Base-by-base conservation (phyloP, 768 basidiomycete genomes). In the Nevesoporus exiguus region DNA sequence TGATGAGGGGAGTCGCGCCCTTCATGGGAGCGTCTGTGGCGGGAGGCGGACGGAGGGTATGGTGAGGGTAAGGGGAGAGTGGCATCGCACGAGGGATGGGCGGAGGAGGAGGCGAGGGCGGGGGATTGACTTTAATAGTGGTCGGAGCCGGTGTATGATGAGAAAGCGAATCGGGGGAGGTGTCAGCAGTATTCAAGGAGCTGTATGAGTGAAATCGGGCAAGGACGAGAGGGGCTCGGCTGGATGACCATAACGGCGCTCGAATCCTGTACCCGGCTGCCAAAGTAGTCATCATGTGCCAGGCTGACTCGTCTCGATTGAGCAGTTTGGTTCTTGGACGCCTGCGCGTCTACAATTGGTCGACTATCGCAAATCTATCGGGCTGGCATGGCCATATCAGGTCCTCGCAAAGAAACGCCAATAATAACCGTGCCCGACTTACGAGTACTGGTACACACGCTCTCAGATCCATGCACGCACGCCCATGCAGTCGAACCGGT, bases 141-240 rank as follows among this genome's bases (percentile, higher is more conserved):
- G 57, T 64, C 66, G 70, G 76, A 68, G 70, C 59, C 65, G 68
- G 56, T 47, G 62, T 59, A 58, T 51, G 67, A 51, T 55, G 41
- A 53, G 58, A 60, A 55, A 61, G 61, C 52, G 58, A 60, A 59
- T 65, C 63, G 63, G 69, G 66, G 58, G 64, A 63, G 67, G 65
- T 63, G 64, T 61, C 64, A 66, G 64, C 62, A 59, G 60, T 57
- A 45, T 41, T 39, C 40, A 51, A 61, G 63, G 57, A 57, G 47
- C 53, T 62, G 62, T 56, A 63, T 46, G 58, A 60, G 58, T 65
- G 66, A 55, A 64, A 60, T 61, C 63, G 64, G 54, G 37, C 36
- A 47, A 60, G 68, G 65, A 75, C 73, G 74, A 79, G 74, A 76
- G 76, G 74, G 73, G 74, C 58, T 70, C 74, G 75, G 74, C 66